Base-by-base conservation (phyloP, 768 basidiomycete species). In the Hygrocybe punicea region DNA sequence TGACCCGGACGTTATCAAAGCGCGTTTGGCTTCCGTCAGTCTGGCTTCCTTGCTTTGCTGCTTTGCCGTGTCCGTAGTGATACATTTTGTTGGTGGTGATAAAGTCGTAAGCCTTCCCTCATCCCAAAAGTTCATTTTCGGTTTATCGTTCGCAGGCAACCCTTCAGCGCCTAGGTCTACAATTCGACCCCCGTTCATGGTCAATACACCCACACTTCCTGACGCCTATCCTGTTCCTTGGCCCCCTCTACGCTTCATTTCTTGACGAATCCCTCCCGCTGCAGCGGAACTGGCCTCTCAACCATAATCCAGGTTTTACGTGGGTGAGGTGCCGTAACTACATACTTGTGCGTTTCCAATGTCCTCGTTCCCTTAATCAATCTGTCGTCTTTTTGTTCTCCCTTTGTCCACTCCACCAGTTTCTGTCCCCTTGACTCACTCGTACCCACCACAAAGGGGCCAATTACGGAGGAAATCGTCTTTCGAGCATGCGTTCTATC, bases 381-480 rank as follows among this genome's bases (percentile, higher is more conserved):
- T 57, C 17, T 55, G 19, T 10, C 6, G 11, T 25, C 49, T 49
- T 35, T 40, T 13, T 25, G 34, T 55, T 44, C 3, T 13, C 36
- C 16, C 10, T 23, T 39, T 23, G 23, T 23, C 39, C 11, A 4
- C 14, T 4, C 39, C 39, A 19, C 39, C 19, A 14, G 11, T 19
- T 19, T 42, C 11, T 10, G 11, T 42, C 16, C 14, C 6, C 19
- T 42, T 19, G 11, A 42, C 39, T 14, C 4, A 16, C 16, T 6
- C 23, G 24, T 39, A 40, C 36, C 9, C 45, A 24, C 8, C 21
- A n/a, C n/a, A 49, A 58, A 94, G 93, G 94, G 81, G 3, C 96
- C 96, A 0, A 70, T 94, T 34, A 95, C 95, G 0, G 96, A 99
- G 73, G 96, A 98, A 70, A 57, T 97, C 23, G 90, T 92, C 7